Evolutionary conservation across 1,284 basidiomycete species (phyloP), one percentile per base, ranked within the genome.

Genomic region (Papiliotrema terrestris): DNA sequence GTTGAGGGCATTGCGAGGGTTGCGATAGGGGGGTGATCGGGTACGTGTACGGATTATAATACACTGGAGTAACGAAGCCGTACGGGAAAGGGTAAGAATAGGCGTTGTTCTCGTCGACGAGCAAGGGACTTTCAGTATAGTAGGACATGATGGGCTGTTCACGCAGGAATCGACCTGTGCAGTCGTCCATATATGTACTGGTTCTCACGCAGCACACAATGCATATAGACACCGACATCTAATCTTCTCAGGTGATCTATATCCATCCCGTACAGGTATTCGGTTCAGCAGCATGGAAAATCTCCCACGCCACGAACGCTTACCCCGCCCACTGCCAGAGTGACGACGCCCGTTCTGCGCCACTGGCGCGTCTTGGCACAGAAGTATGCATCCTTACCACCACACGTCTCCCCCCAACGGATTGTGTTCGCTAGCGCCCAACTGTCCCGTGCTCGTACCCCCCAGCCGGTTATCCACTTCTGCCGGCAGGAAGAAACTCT

Each of bases 401-500:
- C 61, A 62, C n/a, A 60, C 52, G 43, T 60, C 58, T 23, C 50
- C 53, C 25, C 48, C 57, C 5, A 45, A 35, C n/a, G 45, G 47
- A 51, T 52, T 55, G 14, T 51, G 41, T 37, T 53, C 47, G 17
- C 32, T 32, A 19, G 15, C 35, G 29, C 20, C 14, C 1, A 45
- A 32, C 11, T 50, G 54, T 26, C n/a, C 42, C 39, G 35, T 48
- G n/a, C 52, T 54, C 2, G 57, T 59, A 14, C 58, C 62, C 3
- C 55, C 66, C 3, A 75, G 55, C 5, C 63, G 56, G 41, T 65
- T 60, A 45, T 75, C 73, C 19, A 75, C 61, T 8, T 71, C 69
- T 11, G 68, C 66, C 15, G 75, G 76, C 20, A 78, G 60, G 68
- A 78, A 78, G 65, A 75, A 78, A 15, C 68, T 61, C 54, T 78